phyloP scores from a whole-genome alignment of 768 basidiomycete genomes.

The Chalciporus pseudorubinellus region DNA sequence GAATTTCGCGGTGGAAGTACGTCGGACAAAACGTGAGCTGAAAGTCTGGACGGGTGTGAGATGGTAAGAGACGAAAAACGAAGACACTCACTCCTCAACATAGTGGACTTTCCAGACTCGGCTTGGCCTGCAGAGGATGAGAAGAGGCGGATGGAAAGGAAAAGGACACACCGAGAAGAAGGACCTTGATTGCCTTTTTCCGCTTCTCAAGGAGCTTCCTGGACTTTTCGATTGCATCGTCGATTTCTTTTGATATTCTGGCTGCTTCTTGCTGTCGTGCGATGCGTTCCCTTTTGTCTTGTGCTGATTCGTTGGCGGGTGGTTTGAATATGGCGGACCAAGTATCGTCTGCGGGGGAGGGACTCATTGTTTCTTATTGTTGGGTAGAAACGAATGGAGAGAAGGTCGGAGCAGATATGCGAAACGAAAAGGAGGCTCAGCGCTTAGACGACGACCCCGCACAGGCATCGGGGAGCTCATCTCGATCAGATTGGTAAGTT shows the following conservation, averaged over 20 bases:
- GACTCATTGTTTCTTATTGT: not conserved
- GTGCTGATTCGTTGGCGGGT: constrained; percentile 4
- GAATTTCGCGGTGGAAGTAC: constrained; percentile 55
- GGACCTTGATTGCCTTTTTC: constrained; percentile 29
- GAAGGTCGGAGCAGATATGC: not conserved
- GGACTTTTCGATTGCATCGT: constrained; percentile 27
- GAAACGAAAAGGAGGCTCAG: too few relatives aligned
- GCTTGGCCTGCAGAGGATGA: constrained; percentile 23
- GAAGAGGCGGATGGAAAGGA: rapidly evolving
- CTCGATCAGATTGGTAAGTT: not conserved
- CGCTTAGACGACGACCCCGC: too few relatives aligned
- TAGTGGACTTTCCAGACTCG: constrained; percentile 33
- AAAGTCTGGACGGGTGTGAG: constrained; percentile 47
- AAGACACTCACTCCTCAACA: constrained; percentile 24
- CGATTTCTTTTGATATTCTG: constrained; percentile 26
- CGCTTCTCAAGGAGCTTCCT: constrained; percentile 21
- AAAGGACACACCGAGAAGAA: constrained; percentile 23
- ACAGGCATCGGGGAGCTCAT: too few relatives aligned
- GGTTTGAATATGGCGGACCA: constrained; percentile 28
- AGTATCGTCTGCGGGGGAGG: constrained; percentile 6
- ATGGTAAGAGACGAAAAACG: not conserved
- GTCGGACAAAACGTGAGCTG: constrained; percentile 63
- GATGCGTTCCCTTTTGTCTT: constrained; percentile 11
- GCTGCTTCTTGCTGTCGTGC: constrained; percentile 23
- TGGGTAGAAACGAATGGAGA: not conserved